Evolutionary conservation across 2,329 filamentous ascomycete species (phyloP).

Genomic region (Ceratocystis alfenasii): DNA sequence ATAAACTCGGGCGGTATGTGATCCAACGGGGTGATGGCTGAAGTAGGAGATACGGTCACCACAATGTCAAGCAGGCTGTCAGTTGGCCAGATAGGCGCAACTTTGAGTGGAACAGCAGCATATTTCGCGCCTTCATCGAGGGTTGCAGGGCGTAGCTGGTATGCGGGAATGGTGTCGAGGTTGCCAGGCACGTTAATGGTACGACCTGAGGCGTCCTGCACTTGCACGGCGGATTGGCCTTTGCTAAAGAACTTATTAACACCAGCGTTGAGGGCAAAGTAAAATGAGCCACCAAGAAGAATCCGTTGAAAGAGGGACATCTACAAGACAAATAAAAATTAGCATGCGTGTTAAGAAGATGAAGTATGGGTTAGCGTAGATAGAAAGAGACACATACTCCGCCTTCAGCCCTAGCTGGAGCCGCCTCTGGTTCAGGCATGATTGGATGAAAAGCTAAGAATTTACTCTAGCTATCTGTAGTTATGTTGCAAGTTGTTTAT

Average conservation of each 20-base stretch:
- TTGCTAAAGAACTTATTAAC: slow-evolving; percentile 43
- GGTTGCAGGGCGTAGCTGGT: slow-evolving; percentile 48
- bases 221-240: slow-evolving; percentile 37
- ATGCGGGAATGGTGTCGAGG: slow-evolving; percentile 49
- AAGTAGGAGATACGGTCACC: slow-evolving; percentile 70
- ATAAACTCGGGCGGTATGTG: slow-evolving; percentile 54
- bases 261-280: slow-evolving; percentile 47
- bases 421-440: slow-evolving; percentile 12
- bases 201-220: slow-evolving; percentile 42
- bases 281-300: slow-evolving; percentile 42
- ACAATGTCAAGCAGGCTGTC: slow-evolving; percentile 70
- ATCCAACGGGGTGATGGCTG: slow-evolving; percentile 55
- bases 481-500: background rate
- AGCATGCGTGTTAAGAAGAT: no score
- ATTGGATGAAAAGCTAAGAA: background rate
- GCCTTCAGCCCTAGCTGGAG: slow-evolving; percentile 12
- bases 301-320: slow-evolving; percentile 32
- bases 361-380: background rate
- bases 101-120: slow-evolving; percentile 52
- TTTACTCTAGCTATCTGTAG: background rate
- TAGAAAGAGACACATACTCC: slow-evolving; percentile 10
- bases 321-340: background rate
- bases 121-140: slow-evolving; percentile 51
- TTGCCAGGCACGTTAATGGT: slow-evolving; percentile 43
- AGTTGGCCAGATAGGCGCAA: slow-evolving; percentile 79